Conservation (phyloP, 139 green algal species). For the Closterium sp. region DNA sequence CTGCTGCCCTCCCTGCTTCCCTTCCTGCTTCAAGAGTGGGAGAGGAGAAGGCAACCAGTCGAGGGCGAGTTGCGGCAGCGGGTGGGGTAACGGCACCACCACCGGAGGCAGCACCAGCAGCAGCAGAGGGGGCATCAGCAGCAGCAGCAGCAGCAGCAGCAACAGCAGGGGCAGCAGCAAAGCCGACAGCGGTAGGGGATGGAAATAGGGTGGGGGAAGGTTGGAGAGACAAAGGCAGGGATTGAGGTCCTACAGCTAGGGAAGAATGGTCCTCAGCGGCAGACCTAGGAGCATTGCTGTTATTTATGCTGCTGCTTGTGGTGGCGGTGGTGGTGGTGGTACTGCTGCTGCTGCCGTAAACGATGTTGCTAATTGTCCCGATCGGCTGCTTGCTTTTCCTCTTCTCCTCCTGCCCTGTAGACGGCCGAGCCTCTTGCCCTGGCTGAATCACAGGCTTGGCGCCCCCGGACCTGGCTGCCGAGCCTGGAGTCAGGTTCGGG, state of each 20-base stretch:
- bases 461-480: neutral
- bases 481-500: neutral
- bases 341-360: neutral
- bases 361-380: neutral
- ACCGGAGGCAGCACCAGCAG: neutral
- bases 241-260: neutral
- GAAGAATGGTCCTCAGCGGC: neutral
- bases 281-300: neutral
- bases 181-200: neutral
- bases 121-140: neutral
- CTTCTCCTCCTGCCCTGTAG: neutral
- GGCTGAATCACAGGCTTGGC: too few species aligned
- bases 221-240: neutral
- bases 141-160: neutral
- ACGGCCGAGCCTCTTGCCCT: neutral
- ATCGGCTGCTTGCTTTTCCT: neutral
- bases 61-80: neutral
- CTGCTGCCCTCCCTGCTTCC: neutral
- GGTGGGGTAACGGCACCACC: neutral
- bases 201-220: neutral
- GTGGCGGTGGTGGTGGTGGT: neutral
- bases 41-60: neutral
- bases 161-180: neutral
- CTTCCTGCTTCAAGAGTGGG: neutral
- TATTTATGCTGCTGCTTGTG: neutral